A percentile compares a stretch with the other conserved stretches of the same genome.
These are phyloP conservation scores for Lactarius psammicola DNA, from an alignment of 768 basidiomycete genomes.

Conservation along the genomic window DNA sequence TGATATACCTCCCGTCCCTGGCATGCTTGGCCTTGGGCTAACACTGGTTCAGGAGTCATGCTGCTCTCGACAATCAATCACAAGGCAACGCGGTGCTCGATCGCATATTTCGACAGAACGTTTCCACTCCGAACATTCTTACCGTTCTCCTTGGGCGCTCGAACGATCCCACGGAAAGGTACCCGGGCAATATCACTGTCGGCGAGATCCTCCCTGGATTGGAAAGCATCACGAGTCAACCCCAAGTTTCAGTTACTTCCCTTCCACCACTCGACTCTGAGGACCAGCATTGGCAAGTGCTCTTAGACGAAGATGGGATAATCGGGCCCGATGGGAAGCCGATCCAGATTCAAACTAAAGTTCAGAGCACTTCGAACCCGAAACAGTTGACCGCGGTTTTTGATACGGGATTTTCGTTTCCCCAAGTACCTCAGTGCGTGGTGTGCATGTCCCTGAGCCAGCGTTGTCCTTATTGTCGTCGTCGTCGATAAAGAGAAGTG, in stretches of 20 bases:
- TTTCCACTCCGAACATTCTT: slow-evolving; percentile 35
- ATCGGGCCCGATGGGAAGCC: slow-evolving; percentile 38
- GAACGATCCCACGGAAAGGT: slow-evolving; percentile 33
- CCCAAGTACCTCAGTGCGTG: slow-evolving; percentile 37
- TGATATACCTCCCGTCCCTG: slow-evolving; percentile 29
- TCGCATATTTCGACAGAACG: slow-evolving; percentile 36
- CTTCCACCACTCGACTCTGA: slow-evolving; percentile 14
- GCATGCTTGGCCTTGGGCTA: slow-evolving; percentile 38
- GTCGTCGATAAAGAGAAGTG: slow-evolving; percentile 25
- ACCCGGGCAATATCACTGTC: slow-evolving; percentile 37
- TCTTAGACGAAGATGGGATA: slow-evolving; percentile 36
- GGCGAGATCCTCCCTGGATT: slow-evolving; percentile 33
- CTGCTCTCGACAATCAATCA: slow-evolving; percentile 21
- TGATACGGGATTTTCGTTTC: slow-evolving; percentile 36
- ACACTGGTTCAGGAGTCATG: slow-evolving; percentile 30
- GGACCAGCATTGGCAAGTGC: slow-evolving; percentile 37
- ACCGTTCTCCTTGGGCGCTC: slow-evolving; percentile 36
- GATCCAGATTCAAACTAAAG: slow-evolving; percentile 30
- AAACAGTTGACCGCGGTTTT: slow-evolving; percentile 34
- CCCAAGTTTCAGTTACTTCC: slow-evolving; percentile 33
- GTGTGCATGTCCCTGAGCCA: no score
- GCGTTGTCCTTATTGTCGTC: neutral
- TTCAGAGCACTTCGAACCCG: slow-evolving; percentile 24
- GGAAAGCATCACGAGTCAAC: slow-evolving; percentile 33
- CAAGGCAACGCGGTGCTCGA: slow-evolving; percentile 35